These are phyloP conservation scores for Venustampulla echinocandica DNA, from an alignment of 495 filamentous ascomycete species.

Conservation along the genomic window DNA sequence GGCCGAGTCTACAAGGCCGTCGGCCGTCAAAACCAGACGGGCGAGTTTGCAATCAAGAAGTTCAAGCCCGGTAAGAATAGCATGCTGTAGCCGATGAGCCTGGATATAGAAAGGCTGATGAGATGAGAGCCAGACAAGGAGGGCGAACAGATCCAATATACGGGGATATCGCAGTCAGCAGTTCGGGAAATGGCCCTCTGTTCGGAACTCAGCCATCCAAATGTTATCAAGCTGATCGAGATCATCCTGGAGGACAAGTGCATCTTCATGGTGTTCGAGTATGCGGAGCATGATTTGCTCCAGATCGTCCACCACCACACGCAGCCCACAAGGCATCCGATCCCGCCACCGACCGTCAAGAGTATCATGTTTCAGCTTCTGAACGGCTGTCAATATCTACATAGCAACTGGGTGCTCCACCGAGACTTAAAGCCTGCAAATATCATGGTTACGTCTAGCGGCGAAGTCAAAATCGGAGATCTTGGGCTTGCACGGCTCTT, in stretches of 20 bases:
- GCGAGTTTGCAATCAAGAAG: conserved; percentile 97
- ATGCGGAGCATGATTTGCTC: conserved; percentile 91
- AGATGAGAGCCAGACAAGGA: conserved; percentile 97
- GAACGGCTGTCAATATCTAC: conserved; percentile 88
- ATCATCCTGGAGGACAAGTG: conserved; percentile 98
- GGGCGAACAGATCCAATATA: conserved; percentile 88
- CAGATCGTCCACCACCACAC: conserved; percentile 99
- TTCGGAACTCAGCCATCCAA: conserved; percentile 79
- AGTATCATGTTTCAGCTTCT: conserved; percentile 91
- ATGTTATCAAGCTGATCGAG: conserved; percentile 86
- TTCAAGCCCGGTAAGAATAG: conserved; percentile 70
- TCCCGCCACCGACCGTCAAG: conserved; percentile 80
- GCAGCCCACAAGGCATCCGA: conserved; percentile 74
- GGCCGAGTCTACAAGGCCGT: conserved; percentile 94
- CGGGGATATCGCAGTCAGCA: conserved; percentile 94
- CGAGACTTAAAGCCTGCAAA: conserved; percentile 96
- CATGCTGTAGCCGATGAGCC: conserved; percentile 7
- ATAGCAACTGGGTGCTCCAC: conserved; percentile 95
- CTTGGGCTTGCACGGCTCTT: conserved; percentile 87
- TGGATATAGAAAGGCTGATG: too few relatives aligned
- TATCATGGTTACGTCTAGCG: conserved; percentile 90
- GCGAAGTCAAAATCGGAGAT: conserved; percentile 90
- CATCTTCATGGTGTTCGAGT: conserved; percentile 99
- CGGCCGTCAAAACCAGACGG: conserved; percentile 58
- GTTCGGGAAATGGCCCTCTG: conserved; percentile 98